phyloP scores from a whole-genome alignment of 768 basidiomycete genomes.

The Suillus fuscotomentosus region DNA sequence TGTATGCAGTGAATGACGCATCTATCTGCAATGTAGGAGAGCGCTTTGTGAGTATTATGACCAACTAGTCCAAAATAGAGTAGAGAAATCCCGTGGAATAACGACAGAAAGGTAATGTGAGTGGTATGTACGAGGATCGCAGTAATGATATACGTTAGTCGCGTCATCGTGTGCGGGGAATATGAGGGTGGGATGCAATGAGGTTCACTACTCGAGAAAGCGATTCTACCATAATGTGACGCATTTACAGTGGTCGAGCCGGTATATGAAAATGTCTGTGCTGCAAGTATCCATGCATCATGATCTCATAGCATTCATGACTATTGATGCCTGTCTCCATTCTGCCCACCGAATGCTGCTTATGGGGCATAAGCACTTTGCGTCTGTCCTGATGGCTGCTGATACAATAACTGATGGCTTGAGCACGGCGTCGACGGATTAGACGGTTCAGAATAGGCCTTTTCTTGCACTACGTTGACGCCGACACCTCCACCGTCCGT shows the following conservation, averaged over 20 bases:
- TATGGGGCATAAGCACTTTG: constrained; percentile 7
- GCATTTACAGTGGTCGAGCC: neutral
- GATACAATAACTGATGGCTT: neutral
- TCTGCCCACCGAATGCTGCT: constrained; percentile 8
- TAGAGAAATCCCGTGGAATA: neutral
- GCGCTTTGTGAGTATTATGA: neutral
- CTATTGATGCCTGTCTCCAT: constrained; percentile 1
- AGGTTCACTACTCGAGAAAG: neutral
- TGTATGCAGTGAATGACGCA: neutral
- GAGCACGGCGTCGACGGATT: neutral
- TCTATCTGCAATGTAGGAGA: neutral
- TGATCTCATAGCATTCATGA: constrained; percentile 3
- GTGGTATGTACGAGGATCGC: neutral
- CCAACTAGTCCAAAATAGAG: neutral
- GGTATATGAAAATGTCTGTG: neutral
- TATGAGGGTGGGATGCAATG: neutral
- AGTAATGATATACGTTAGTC: neutral
- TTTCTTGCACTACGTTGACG: constrained; percentile 23
- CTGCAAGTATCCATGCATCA: neutral
- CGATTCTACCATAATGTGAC: neutral
- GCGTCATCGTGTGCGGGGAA: neutral
- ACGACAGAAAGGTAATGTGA: neutral
- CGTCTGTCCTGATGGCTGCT: constrained; percentile 8
- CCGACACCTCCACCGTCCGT: constrained; percentile 38
- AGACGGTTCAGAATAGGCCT: constrained; percentile 8